Evolutionary conservation across 306 rosid species (phyloP), one percentile per base, ranked within the genome.

Genomic region (barrel medic (Medicago truncatula)): DNA sequence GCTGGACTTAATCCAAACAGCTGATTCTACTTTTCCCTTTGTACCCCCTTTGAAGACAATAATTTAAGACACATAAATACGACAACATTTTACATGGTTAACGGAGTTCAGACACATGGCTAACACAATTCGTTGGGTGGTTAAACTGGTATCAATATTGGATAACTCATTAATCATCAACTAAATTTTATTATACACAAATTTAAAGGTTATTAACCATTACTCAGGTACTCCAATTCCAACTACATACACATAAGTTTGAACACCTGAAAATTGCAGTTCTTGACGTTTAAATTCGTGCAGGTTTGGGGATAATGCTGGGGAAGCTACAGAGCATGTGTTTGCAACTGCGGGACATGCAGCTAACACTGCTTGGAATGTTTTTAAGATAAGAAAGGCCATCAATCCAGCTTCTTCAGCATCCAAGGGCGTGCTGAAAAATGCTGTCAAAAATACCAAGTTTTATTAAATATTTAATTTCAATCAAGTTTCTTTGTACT

Each of bases 221-320:
- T 28, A 28, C 31, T 28, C 31, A 28, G 31, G 31, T 28, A 0
- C 31, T 28, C 31, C 31, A 28, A 3, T 28, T 28, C 31, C 4
- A 28, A 28, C 31, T 28, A 28, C 31, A 3, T 28, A 28, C 31
- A 28, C 4, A 28, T 28, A 28, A 28, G 31, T 28, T 28, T 28
- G 4, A 3, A 28, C 31, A 28, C 31, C 31, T 28, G 31, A 28
- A 28, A 28, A 28, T 3, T 4, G 4, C 3, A 28, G 31, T 28
- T 28, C 3, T 28, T 28, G 31, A 28, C 31, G 31, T 28, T 28
- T 28, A 28, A 28, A 28, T 28, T 28, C 0, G 31, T 28, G 31
- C 75, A 91, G 95, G 89, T 94, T 70, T 70, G 98, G 98, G 40
- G 97, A 94, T 60, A 74, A 76, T 73, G 98, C 98, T 14, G 98